phyloP scores from a whole-genome alignment of 176 grass and related monocot species.

The Carex kokanica region DNA sequence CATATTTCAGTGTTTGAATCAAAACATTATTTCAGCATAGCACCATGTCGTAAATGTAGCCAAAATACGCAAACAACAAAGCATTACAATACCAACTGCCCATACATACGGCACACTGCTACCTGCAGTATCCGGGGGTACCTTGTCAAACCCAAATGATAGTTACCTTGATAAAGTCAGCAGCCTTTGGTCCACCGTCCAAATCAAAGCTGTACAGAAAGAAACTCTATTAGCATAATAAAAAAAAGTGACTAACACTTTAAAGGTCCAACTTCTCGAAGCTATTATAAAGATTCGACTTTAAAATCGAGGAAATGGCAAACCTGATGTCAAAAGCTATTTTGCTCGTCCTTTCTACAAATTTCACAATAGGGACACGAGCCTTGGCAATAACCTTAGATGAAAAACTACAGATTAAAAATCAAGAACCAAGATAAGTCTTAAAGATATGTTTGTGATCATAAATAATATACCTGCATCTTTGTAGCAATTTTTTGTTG shows the following conservation, averaged over 20 bases:
- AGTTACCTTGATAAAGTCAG: conserved; percentile 92
- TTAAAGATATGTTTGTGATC: not conserved
- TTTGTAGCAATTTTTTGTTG: conserved; percentile 82
- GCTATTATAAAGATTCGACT: not conserved
- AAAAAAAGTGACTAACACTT: not conserved
- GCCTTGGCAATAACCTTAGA: conserved; percentile 97
- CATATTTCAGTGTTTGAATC: not conserved
- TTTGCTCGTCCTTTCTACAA: conserved; percentile 78
- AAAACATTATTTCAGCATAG: not conserved
- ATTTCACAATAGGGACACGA: conserved; percentile 95
- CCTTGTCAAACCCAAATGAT: not conserved
- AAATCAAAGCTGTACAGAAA: conserved; percentile 77
- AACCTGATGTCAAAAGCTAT: conserved; percentile 97
- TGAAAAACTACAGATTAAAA: conserved; percentile 27
- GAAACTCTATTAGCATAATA: conserved; percentile 20
- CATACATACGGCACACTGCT: not conserved
- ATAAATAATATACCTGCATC: conserved; percentile 59
- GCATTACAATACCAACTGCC: not conserved
- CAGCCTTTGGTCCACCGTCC: conserved; percentile 82
- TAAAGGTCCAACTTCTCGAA: not conserved
- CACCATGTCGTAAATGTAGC: not conserved
- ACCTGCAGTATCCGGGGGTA: not conserved
- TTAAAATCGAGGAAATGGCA: conserved; percentile 15
- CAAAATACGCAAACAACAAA: not conserved
- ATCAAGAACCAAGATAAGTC: conserved; percentile 25